Evolutionary conservation across 1,284 basidiomycete genomes (phyloP).

Genomic region (Peniophora sp.): DNA sequence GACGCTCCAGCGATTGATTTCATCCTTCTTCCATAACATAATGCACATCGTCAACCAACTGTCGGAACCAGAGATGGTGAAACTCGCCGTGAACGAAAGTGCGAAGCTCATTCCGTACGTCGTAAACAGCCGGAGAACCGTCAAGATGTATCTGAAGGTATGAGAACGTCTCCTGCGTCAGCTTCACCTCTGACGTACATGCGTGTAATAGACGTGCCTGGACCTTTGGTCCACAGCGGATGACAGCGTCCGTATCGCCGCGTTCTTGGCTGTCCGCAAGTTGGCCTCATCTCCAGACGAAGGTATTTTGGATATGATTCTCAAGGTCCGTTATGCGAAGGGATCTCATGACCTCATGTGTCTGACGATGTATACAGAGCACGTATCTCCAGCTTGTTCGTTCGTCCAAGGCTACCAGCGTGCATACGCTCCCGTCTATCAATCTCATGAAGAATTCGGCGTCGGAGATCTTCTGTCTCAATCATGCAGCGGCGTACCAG

Average conservation of each 20-base stretch:
- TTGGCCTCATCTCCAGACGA: conserved; percentile 78
- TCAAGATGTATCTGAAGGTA: conserved; percentile 83
- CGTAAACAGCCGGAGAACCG: conserved; percentile 72
- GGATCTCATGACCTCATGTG: no score
- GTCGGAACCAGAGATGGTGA: conserved; percentile 59
- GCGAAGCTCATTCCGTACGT: conserved; percentile 85
- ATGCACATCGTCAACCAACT: conserved; percentile 75
- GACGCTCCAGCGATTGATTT: conserved; percentile 81
- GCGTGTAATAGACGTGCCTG: conserved; percentile 58
- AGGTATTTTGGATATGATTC: conserved; percentile 75
- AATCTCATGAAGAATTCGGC: conserved; percentile 99
- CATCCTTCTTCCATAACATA: conserved; percentile 85
- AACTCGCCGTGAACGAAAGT: conserved; percentile 74
- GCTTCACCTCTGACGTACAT: not conserved
- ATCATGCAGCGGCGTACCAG: conserved; percentile 76
- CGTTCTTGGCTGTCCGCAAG: conserved; percentile 82
- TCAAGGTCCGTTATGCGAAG: conserved; percentile 59
- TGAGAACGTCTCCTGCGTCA: not conserved
- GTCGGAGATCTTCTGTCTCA: conserved; percentile 82
- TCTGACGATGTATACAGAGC: conserved; percentile 38
- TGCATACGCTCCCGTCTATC: conserved; percentile 87
- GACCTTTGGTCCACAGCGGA: conserved; percentile 78
- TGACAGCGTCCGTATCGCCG: conserved; percentile 81
- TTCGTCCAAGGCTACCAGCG: conserved; percentile 74
- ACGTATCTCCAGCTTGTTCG: conserved; percentile 83